A percentile compares a stretch with the other conserved stretches of the same genome.
Conservation (phyloP, 2,329 filamentous ascomycete genomes). For the Sclerotinia subarctica region DNA sequence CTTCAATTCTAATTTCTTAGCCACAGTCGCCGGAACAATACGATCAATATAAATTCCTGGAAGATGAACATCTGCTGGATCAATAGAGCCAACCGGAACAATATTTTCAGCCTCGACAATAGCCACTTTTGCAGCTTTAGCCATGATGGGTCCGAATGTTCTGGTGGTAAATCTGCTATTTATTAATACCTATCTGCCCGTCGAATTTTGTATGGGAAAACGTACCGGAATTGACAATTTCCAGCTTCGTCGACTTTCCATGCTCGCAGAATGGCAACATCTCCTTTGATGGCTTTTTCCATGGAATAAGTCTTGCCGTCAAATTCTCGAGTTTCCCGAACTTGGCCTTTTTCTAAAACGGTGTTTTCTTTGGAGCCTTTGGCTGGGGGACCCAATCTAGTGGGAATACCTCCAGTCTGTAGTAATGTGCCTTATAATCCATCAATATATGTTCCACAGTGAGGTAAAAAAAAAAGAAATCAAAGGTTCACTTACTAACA, state of each 20-base stretch:
- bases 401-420: slow-evolving; percentile 65
- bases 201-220: not conserved
- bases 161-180: slow-evolving; percentile 59
- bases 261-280: slow-evolving; percentile 73
- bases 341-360: slow-evolving; percentile 60
- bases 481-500: slow-evolving; percentile 47
- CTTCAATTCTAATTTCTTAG: slow-evolving; percentile 69
- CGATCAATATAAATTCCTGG: slow-evolving; percentile 80
- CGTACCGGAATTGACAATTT: slow-evolving; percentile 52
- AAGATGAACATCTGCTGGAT: slow-evolving; percentile 70
- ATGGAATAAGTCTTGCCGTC: slow-evolving; percentile 70
- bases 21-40: slow-evolving; percentile 68
- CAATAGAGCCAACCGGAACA: slow-evolving; percentile 68
- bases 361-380: slow-evolving; percentile 20
- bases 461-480: not conserved
- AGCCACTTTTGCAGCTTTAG: slow-evolving; percentile 71
- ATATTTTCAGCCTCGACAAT: slow-evolving; percentile 85
- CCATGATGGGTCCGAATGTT: slow-evolving; percentile 72
- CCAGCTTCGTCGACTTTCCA: slow-evolving; percentile 74
- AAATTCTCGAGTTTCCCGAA: slow-evolving; percentile 70
- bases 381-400: slow-evolving; percentile 56
- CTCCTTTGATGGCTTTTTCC: slow-evolving; percentile 71
- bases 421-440: slow-evolving; percentile 54
- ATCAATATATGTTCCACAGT: not conserved
- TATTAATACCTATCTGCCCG: slow-evolving; percentile 31